Evolutionary conservation across 371 early-diverging fungal genomes (phyloP).

Genomic region (Apophysomyces sp.): DNA sequence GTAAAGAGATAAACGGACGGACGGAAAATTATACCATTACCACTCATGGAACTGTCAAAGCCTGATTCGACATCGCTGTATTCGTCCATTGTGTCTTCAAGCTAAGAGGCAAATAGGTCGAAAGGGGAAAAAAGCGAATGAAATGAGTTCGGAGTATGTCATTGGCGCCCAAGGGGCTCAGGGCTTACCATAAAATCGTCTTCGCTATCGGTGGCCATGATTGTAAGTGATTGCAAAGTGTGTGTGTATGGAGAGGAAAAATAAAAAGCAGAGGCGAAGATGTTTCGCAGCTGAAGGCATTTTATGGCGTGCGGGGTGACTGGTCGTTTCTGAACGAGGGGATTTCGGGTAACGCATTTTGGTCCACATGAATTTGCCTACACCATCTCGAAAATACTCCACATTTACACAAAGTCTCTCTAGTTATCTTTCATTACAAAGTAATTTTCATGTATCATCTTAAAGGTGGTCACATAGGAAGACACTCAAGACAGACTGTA

Average conservation of each 20-base stretch:
- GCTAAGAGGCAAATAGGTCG: not conserved
- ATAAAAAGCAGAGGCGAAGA: not conserved
- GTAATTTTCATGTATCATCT: no score
- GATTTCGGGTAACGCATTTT: no score
- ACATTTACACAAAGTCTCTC: no score
- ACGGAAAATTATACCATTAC: conserved; percentile 2
- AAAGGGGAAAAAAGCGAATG: not conserved
- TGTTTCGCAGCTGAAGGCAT: not conserved
- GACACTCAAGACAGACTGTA: no score
- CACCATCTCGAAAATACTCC: no score
- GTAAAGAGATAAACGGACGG: not conserved
- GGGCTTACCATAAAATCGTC: conserved; percentile 2
- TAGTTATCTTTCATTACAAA: no score
- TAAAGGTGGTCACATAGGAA: no score
- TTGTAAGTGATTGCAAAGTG: not conserved
- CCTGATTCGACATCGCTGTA: conserved; percentile 1
- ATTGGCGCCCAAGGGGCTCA: not conserved
- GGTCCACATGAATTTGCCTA: no score
- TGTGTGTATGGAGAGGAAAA: not conserved
- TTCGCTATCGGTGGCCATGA: conserved; percentile 1
- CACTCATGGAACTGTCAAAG: conserved; percentile 1
- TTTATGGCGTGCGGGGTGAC: not conserved
- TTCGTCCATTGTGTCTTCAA: conserved; percentile 3
- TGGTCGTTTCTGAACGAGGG: no score
- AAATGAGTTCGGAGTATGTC: not conserved